Evolutionary conservation across 2,329 filamentous ascomycete genomes (phyloP), one percentile per base, ranked within the genome.

Genomic region (Colletotrichum somersetense): DNA sequence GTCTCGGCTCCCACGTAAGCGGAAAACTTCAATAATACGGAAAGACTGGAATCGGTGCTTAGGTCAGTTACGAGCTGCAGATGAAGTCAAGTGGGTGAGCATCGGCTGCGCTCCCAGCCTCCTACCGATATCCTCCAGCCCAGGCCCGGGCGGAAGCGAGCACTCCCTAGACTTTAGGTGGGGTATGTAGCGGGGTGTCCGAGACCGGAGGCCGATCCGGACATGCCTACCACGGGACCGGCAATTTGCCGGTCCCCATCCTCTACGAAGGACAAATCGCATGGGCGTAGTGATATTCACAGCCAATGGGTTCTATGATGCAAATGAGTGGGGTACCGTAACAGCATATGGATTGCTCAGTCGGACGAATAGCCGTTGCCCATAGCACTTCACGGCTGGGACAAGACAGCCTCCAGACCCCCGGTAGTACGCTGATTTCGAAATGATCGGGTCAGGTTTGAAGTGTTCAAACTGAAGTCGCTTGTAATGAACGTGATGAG

Each of bases 1-100:
- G 81, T 5, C 79, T 80, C 2, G 78, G 67, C 64, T 79, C 80
- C 0, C 1, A 16, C 20, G 35, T 30, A 35, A 30, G 46, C 33
- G 33, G 59, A 12, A 52, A 11, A 1, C 3, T 52, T 20, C 8
- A 6, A 40, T 30, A 12, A 4, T 3, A 26, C 1, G 7, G 5
- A 11, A 40, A 38, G 33, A 44, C 40, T 42, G 33, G 33, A 42
- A 14, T 18, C 16, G n/a, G 62, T 8, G 18, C 14, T n/a, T 18
- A 12, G 5, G n/a, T 11, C 5, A 2, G 16, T 10, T 10, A 20
- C 30, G 10, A 40, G 14, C 18, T 20, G 7, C 5, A 52, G 23
- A 48, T n/a, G 7, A 66, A 50, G 53, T 20, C 33, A 20, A 20
- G 30, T 50, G 55, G 23, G 30, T 50, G 55, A 16, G 4, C 18